Conservation (phyloP, 2,329 filamentous ascomycete species). For the Didymella glomerata region DNA sequence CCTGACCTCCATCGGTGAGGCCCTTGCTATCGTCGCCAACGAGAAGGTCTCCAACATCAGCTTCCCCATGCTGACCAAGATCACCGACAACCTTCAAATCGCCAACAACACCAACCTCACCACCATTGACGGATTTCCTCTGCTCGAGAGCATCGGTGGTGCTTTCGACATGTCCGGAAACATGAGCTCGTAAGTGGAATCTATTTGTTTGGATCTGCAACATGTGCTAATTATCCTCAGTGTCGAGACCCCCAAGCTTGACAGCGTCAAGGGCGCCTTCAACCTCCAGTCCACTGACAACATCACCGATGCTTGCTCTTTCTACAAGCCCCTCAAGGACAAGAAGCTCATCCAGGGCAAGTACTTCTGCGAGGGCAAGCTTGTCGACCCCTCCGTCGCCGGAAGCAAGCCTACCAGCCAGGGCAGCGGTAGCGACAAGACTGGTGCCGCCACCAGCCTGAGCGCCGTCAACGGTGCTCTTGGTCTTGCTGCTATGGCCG, state of each 20-base stretch:
- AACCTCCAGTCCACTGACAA: constrained; percentile 59
- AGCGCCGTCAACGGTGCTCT: constrained; percentile 54
- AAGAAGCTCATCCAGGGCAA: constrained; percentile 55
- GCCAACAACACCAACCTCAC: constrained; percentile 85
- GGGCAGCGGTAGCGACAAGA: constrained; percentile 33
- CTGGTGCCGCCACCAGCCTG: constrained; percentile 52
- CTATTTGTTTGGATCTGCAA: not conserved
- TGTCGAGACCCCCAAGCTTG: constrained; percentile 69
- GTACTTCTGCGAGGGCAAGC: constrained; percentile 53
- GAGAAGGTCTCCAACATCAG: constrained; percentile 73
- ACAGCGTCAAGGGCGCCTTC: constrained; percentile 59
- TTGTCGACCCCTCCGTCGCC: constrained; percentile 46
- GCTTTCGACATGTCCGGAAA: constrained; percentile 85
- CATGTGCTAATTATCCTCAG: constrained; percentile 60
- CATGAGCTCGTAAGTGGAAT: constrained; percentile 76
- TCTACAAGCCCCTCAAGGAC: constrained; percentile 54
- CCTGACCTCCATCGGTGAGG: constrained; percentile 71
- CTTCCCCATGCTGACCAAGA: constrained; percentile 71
- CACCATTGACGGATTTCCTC: constrained; percentile 71
- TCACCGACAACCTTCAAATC: constrained; percentile 83
- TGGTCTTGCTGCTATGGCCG: constrained; percentile 57
- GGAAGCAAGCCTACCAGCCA: constrained; percentile 48
- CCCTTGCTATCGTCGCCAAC: constrained; percentile 67
- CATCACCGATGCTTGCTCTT: constrained; percentile 51
- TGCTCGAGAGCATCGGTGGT: constrained; percentile 74